phyloP scores from a whole-genome alignment of 805 yeast species.

The Myxozyma geophila region DNA sequence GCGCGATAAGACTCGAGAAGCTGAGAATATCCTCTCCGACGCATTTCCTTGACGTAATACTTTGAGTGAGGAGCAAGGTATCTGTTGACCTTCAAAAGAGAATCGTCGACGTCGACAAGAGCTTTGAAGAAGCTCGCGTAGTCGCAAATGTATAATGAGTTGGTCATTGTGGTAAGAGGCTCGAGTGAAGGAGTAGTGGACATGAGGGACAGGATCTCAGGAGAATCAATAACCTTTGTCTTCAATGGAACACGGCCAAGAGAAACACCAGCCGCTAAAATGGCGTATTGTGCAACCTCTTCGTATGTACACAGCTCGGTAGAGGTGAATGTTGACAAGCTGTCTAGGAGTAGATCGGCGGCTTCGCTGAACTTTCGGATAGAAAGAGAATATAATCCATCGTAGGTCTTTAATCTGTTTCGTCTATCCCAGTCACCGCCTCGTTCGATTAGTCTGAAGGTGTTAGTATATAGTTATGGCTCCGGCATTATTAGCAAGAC shows the following conservation, averaged over 20 bases:
- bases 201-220: conserved; percentile 82
- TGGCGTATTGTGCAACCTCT: conserved; percentile 84
- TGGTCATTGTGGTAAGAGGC: conserved; percentile 81
- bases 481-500: not conserved
- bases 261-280: conserved; percentile 83
- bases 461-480: not conserved
- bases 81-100: conserved; percentile 63
- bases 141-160: conserved; percentile 86
- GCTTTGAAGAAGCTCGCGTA: conserved; percentile 78
- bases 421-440: conserved; percentile 99
- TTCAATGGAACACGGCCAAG: conserved; percentile 85
- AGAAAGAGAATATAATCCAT: conserved; percentile 81
- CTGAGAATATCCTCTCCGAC: conserved; percentile 94
- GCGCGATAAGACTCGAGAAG: conserved; percentile 92
- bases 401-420: conserved; percentile 88
- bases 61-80: conserved; percentile 79
- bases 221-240: conserved; percentile 84
- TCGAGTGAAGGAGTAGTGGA: conserved; percentile 72
- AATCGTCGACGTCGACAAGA: conserved; percentile 76
- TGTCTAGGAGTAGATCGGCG: conserved; percentile 80
- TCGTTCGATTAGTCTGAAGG: conserved; percentile 70
- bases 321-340: conserved; percentile 93
- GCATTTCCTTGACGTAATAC: conserved; percentile 86
- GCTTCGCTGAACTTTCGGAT: conserved; percentile 87
- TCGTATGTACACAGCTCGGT: conserved; percentile 88